These are phyloP conservation scores for Chondrostereum purpureum DNA, from an alignment of 1,284 basidiomycete genomes.

Conservation along the genomic window DNA sequence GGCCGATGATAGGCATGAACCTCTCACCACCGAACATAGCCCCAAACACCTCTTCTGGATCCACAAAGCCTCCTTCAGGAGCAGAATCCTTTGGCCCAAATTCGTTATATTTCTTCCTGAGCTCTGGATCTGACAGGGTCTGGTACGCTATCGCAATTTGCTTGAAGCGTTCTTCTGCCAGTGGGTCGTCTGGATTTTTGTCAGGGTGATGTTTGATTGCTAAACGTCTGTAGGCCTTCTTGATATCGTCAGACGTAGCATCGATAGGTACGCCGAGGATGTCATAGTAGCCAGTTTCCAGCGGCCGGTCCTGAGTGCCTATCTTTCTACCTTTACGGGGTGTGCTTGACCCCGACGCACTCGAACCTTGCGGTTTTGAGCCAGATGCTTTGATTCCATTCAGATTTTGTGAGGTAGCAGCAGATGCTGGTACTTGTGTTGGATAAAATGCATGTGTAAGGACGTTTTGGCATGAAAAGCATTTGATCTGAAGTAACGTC, in stretches of 20 bases:
- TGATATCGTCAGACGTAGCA: constrained; percentile 82
- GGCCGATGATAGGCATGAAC: constrained; percentile 79
- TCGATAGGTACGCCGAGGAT: constrained; percentile 70
- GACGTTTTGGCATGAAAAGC: constrained; percentile 56
- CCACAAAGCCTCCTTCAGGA: constrained; percentile 69
- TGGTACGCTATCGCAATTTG: constrained; percentile 85
- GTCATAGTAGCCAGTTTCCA: constrained; percentile 89
- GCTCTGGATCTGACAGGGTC: constrained; percentile 79
- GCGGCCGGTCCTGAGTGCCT: constrained; percentile 82
- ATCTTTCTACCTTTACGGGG: constrained; percentile 56
- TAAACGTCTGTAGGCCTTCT: constrained; percentile 87
- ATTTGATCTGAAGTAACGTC: constrained; percentile 63
- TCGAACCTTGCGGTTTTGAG: constrained; percentile 3
- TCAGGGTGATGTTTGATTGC: constrained; percentile 92
- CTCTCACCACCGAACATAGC: constrained; percentile 88
- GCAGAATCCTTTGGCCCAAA: constrained; percentile 67
- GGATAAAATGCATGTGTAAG: constrained; percentile 61
- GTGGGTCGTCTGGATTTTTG: constrained; percentile 91
- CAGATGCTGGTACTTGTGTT: constrained; percentile 40
- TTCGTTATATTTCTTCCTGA: constrained; percentile 93
- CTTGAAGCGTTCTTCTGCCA: constrained; percentile 88
- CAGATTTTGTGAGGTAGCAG: constrained; percentile 5
- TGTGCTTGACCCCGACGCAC: constrained; percentile 15
- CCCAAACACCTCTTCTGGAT: constrained; percentile 83
- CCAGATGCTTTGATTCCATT: constrained; percentile 19